Evolutionary conservation across 768 basidiomycete genomes (phyloP), one percentile per base, ranked within the genome.

Genomic region (Tricholoma terreum): DNA sequence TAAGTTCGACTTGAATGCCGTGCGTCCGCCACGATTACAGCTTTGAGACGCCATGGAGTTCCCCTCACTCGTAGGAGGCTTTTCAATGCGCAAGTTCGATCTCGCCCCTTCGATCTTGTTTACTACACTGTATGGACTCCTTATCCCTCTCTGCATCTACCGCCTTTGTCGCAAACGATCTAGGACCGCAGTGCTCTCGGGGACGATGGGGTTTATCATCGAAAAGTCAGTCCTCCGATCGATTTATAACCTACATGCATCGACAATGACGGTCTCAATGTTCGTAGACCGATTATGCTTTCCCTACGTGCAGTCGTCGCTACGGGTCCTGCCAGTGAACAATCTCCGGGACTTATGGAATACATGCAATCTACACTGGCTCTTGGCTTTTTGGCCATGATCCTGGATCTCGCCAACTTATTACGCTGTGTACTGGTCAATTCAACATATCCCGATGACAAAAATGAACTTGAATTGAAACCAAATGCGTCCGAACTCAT

Each of bases 1-100:
- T 27, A 27, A 6, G 24, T 27, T 27, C 24, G n/a, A 27, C 24
- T 27, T n/a, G n/a, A n/a, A n/a, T n/a, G n/a, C n/a, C n/a, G n/a
- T n/a, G n/a, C n/a, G n/a, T n/a, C n/a, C n/a, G n/a, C n/a, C n/a
- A n/a, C n/a, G n/a, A n/a, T n/a, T n/a, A n/a, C n/a, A n/a, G n/a
- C n/a, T 2, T 27, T 27, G 3, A 27, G 24, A 27, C 24, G 24
- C 24, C 38, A 63, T 63, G 61, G 14, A 63, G 40, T 76, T 79
- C 57, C 79, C 79, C n/a, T 70, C 75, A 1, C 77, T 75, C 8
- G 68, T 79, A 34, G 79, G 79, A 8, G 80, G 80, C 4, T 70
- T 73, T 17, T 60, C 71, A 17, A 60, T 74, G n/a, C 24, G 24
- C 24, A 60, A 67, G 12, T 58, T 59, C 6, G 80, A 82, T 59